phyloP scores from a whole-genome alignment of 345 rosid species.

The Heritiera fomes region DNA sequence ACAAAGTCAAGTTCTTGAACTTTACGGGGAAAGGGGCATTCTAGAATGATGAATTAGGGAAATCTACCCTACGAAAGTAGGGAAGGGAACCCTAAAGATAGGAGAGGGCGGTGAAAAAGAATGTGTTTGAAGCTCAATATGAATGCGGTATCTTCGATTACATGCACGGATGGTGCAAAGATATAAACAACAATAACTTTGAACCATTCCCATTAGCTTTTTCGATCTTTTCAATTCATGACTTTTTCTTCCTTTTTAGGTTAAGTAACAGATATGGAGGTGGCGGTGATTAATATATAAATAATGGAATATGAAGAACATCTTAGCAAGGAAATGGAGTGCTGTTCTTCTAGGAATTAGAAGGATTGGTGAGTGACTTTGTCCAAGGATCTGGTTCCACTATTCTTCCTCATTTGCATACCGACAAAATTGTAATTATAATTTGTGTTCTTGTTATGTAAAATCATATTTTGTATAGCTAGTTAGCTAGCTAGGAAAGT shows the following conservation, averaged over 20 bases:
- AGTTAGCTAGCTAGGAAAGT: neutral
- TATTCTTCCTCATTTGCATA: conserved; percentile 16
- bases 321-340: conserved; percentile 9
- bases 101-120: neutral
- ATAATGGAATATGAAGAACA: conserved; percentile 25
- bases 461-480: too few species aligned
- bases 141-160: neutral
- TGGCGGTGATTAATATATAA: neutral
- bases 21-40: conserved; percentile 18
- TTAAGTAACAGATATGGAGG: conserved; percentile 1
- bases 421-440: too few species aligned
- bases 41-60: conserved; percentile 22
- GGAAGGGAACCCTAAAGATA: conserved; percentile 18
- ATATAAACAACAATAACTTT: neutral
- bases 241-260: conserved; percentile 24
- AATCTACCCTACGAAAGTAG: conserved; percentile 5
- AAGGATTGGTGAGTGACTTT: conserved; percentile 2
- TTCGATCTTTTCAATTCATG: neutral
- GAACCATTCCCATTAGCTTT: conserved; percentile 12
- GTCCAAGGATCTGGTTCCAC: neutral
- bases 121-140: neutral
- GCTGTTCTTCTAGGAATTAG: neutral
- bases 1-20: neutral
- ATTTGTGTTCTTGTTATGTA: too few species aligned
- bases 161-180: neutral